Conservation (phyloP, 768 basidiomycete species). For the Trametes maxima region DNA sequence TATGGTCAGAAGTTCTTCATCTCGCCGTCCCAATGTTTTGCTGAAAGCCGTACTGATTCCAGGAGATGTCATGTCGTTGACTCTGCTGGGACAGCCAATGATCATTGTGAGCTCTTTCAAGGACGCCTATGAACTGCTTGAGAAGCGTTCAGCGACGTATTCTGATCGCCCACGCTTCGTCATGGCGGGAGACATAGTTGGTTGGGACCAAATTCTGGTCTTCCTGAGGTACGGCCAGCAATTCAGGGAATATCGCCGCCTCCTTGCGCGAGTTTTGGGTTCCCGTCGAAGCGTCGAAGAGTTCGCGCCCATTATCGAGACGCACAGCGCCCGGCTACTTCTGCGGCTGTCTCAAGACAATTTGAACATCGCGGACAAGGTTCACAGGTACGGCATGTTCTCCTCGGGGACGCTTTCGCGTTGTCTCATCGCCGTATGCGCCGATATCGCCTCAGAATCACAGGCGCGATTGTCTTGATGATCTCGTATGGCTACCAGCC, state of each 20-base stretch:
- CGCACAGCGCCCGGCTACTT: slow-evolving; percentile 46
- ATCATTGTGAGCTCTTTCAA: slow-evolving; percentile 33
- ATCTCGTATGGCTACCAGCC: slow-evolving; percentile 34
- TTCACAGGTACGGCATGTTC: slow-evolving; percentile 41
- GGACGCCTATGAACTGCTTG: slow-evolving; percentile 32
- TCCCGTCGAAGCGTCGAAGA: slow-evolving; percentile 38
- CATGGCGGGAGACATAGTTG: slow-evolving; percentile 26
- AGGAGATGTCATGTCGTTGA: slow-evolving; percentile 34
- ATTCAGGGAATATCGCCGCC: slow-evolving; percentile 45
- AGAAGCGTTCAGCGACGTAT: slow-evolving; percentile 29
- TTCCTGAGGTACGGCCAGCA: slow-evolving; percentile 43
- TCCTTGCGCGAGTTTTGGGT: slow-evolving; percentile 46
- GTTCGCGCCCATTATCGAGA: slow-evolving; percentile 41
- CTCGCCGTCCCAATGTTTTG: too few relatives aligned
- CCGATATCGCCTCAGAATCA: slow-evolving; percentile 21
- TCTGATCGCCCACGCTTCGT: slow-evolving; percentile 29
- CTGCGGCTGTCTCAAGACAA: slow-evolving; percentile 45
- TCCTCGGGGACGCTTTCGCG: neutral
- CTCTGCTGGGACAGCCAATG: slow-evolving; percentile 30
- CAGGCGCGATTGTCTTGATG: slow-evolving; percentile 33
- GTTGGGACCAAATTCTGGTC: slow-evolving; percentile 37
- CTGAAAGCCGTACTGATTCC: neutral
- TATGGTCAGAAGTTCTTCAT: too few relatives aligned
- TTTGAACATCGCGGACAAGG: slow-evolving; percentile 38
- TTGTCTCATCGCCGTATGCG: neutral